These are phyloP conservation scores for Fusarium torulosum DNA, from an alignment of 2,329 filamentous ascomycete genomes.

Conservation along the genomic window DNA sequence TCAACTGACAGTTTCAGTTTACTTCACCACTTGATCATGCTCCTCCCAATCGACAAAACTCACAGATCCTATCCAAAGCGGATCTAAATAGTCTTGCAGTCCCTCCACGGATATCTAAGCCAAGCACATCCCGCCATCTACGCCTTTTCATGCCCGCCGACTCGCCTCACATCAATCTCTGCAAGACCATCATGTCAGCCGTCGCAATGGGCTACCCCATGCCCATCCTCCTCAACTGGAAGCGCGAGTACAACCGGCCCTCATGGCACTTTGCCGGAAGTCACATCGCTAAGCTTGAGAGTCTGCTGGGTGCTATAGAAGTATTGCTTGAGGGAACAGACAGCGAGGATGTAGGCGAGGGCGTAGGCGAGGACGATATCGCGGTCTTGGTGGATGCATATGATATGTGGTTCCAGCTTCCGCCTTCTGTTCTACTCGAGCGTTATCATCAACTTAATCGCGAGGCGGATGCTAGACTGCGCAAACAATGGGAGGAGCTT, in stretches of 20 bases:
- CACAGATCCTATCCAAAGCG: slow-evolving; percentile 9
- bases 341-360: slow-evolving; percentile 38
- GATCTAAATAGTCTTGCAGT: slow-evolving; percentile 26
- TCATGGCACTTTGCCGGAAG: slow-evolving; percentile 56
- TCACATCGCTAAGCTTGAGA: slow-evolving; percentile 56
- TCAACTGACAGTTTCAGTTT: slow-evolving; percentile 32
- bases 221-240: slow-evolving; percentile 55
- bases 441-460: slow-evolving; percentile 54
- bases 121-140: slow-evolving; percentile 45
- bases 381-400: slow-evolving; percentile 56
- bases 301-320: slow-evolving; percentile 50
- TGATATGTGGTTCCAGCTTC: slow-evolving; percentile 57
- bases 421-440: slow-evolving; percentile 53
- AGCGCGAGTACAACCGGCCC: slow-evolving; percentile 54
- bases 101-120: slow-evolving; percentile 1
- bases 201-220: slow-evolving; percentile 55
- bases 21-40: neutral
- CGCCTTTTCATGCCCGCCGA: slow-evolving; percentile 57
- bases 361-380: slow-evolving; percentile 51
- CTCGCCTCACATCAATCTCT: slow-evolving; percentile 54
- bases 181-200: slow-evolving; percentile 56
- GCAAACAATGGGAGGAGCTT: slow-evolving; percentile 42
- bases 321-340: slow-evolving; percentile 42
- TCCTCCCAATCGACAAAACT: neutral
- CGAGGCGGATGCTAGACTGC: slow-evolving; percentile 50